Evolutionary conservation across 2,329 filamentous ascomycete genomes (phyloP).

Genomic region (Cladosporium cucumerinum): DNA sequence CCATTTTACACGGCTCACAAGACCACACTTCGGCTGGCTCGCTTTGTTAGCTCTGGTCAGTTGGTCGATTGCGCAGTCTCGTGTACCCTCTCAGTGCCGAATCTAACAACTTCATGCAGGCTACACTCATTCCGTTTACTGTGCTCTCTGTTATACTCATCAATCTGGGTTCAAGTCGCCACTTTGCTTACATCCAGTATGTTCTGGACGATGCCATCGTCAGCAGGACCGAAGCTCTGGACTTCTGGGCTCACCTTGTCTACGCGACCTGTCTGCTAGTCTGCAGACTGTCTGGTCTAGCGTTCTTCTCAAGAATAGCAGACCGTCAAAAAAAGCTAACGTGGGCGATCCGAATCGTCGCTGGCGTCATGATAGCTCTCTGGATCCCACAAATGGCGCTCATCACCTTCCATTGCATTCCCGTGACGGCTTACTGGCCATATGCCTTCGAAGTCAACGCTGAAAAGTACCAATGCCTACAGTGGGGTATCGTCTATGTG

Average conservation of each 20-base stretch:
- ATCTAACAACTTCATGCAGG: conserved; percentile 22
- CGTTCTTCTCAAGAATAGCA: conserved; percentile 51
- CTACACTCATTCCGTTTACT: conserved; percentile 41
- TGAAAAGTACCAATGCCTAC: conserved; percentile 44
- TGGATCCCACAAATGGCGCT: conserved; percentile 51
- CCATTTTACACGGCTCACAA: not conserved
- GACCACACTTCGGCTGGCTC: conserved; percentile 22
- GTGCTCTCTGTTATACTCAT: conserved; percentile 46
- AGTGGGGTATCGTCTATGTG: conserved; percentile 52
- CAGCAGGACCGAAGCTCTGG: conserved; percentile 45
- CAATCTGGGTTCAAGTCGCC: conserved; percentile 47
- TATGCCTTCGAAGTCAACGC: conserved; percentile 47
- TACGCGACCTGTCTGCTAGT: conserved; percentile 51
- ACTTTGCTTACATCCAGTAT: conserved; percentile 47
- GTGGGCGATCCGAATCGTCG: conserved; percentile 34
- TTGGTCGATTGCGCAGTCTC: not conserved
- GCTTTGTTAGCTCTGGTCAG: conserved; percentile 26
- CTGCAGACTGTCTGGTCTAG: conserved; percentile 52
- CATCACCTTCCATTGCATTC: conserved; percentile 51
- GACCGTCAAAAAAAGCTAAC: conserved; percentile 38
- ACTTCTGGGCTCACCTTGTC: conserved; percentile 51
- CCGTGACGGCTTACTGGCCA: conserved; percentile 52
- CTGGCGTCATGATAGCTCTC: conserved; percentile 40
- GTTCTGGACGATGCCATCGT: conserved; percentile 44
- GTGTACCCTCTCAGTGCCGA: not conserved